Percentiles rank a stretch among this genome's conserved stretches.
Evolutionary conservation across 2,329 filamentous ascomycete genomes (phyloP).

Genomic region (Ceratocystis colombiana): DNA sequence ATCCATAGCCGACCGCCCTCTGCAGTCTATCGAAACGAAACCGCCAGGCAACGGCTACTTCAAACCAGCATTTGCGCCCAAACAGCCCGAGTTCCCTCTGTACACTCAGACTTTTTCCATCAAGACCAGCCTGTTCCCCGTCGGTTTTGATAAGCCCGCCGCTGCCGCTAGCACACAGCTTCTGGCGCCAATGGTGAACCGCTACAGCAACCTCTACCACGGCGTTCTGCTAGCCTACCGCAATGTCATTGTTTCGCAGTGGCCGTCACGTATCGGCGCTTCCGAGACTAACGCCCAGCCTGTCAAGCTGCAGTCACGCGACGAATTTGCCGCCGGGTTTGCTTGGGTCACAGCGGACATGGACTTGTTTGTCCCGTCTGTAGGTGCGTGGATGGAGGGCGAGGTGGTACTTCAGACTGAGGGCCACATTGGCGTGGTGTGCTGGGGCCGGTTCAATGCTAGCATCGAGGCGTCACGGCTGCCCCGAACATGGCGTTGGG

Average conservation of each 20-base stretch:
- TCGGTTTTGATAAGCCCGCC: constrained; percentile 58
- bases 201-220: constrained; percentile 60
- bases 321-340: constrained; percentile 79
- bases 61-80: constrained; percentile 34
- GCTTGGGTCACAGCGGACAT: constrained; percentile 84
- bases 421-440: constrained; percentile 78
- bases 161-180: constrained; percentile 64
- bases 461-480: constrained; percentile 69
- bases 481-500: constrained; percentile 71
- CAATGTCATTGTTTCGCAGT: constrained; percentile 55
- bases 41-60: constrained; percentile 33
- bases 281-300: constrained; percentile 41
- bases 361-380: constrained; percentile 66
- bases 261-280: constrained; percentile 42
- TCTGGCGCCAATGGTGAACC: constrained; percentile 63
- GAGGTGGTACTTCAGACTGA: constrained; percentile 78
- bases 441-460: constrained; percentile 86
- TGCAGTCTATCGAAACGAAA: constrained; percentile 29
- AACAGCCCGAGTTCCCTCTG: constrained; percentile 54
- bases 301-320: constrained; percentile 44
- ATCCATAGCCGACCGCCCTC: constrained; percentile 31
- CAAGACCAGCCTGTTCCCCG: constrained; percentile 64
- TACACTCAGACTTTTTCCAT: constrained; percentile 69
- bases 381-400: constrained; percentile 66
- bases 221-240: constrained; percentile 67